Evolutionary conservation across 306 rosid species (phyloP), one percentile per base, ranked within the genome.

Genomic region (Ceratonia siliqua): DNA sequence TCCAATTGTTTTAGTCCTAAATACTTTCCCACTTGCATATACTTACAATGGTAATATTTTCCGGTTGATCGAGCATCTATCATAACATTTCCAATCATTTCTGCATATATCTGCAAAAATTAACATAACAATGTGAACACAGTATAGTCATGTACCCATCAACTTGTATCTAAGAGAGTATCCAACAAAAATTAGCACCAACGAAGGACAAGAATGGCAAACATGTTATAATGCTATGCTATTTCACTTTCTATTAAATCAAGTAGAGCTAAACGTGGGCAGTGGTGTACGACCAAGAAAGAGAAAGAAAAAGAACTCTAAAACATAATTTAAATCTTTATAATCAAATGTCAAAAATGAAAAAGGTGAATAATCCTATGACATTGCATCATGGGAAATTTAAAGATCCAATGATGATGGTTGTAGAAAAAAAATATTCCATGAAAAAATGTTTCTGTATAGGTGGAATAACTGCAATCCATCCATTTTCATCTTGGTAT

Each of bases 1-100:
- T 68, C 61, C 2, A 48, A 8, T 74, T 20, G 15, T 42, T 18
- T 49, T 6, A 65, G 18, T 50, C 42, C 20, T 42, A 61, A 76
- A 25, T 41, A 69, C 43, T 45, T 55, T 68, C 24, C 53, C 72
- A 41, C 12, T 8, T 68, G 79, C 15, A 35, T 55, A 64, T 78
- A 87, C 96, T 85, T 81, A 94, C 98, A 94, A 66, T 94, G 99
- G 79, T 94, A 94, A 83, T 94, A 92, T 85, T 94, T 94, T 84
- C 99, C 99, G 18, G 97, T 94, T 75, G 99, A 94, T 54, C 96
- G 90, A 22, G 99, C 99, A 89, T 94, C 99, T 24, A 86, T 80
- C 97, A 94, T 94, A 81, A 94, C 96, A 86, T 94, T 94, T 77
- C 99, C 99, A 79, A 94, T 94, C 99, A 92, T 92, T 89, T 94